Percentiles rank a stretch among this genome's conserved stretches.
These are phyloP conservation scores for Pythium grandisporangium DNA, from an alignment of 352 stramenopile species.

Conservation along the genomic window DNA sequence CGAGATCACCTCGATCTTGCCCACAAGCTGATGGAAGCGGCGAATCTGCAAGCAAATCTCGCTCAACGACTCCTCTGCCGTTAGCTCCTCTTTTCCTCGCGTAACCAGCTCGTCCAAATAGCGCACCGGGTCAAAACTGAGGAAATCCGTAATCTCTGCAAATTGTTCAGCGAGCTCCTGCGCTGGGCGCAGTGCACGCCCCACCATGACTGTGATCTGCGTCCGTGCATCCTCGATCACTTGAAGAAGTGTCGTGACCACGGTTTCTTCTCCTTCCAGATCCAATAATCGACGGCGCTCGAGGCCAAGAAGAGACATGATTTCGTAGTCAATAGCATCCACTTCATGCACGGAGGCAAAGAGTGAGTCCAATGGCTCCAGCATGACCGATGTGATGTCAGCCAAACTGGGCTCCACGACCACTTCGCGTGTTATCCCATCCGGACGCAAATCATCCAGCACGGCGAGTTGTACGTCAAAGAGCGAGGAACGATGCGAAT, in stretches of 20 bases:
- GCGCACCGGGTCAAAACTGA: slow-evolving; percentile 66
- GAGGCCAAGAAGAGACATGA: slow-evolving; percentile 85
- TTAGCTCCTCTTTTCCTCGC: slow-evolving; percentile 16
- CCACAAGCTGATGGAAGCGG: slow-evolving; percentile 60
- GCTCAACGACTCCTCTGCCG: slow-evolving; percentile 18
- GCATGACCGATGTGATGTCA: slow-evolving; percentile 70
- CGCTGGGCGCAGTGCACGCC: slow-evolving; percentile 50
- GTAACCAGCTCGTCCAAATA: slow-evolving; percentile 73
- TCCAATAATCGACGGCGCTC: slow-evolving; percentile 45
- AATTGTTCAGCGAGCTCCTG: slow-evolving; percentile 65
- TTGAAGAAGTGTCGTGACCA: slow-evolving; percentile 38
- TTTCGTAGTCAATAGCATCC: slow-evolving; percentile 82
- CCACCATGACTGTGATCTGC: slow-evolving; percentile 44
- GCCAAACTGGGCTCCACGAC: slow-evolving; percentile 46
- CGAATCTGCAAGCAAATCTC: slow-evolving; percentile 63
- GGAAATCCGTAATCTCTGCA: slow-evolving; percentile 70
- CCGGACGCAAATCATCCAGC: slow-evolving; percentile 26
- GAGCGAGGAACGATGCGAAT: slow-evolving; percentile 49
- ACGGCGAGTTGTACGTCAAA: slow-evolving; percentile 66
- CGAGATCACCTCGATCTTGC: slow-evolving; percentile 47
- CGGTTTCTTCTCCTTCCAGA: slow-evolving; percentile 26
- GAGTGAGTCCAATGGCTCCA: slow-evolving; percentile 76
- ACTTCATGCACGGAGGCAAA: slow-evolving; percentile 69
- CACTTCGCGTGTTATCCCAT: no score
- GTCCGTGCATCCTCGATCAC: slow-evolving; percentile 36